A percentile compares a stretch with the other conserved stretches of the same genome.
These are phyloP conservation scores for Bipolaris victoriae DNA, from an alignment of 2,329 filamentous ascomycete species.

Conservation along the genomic window DNA sequence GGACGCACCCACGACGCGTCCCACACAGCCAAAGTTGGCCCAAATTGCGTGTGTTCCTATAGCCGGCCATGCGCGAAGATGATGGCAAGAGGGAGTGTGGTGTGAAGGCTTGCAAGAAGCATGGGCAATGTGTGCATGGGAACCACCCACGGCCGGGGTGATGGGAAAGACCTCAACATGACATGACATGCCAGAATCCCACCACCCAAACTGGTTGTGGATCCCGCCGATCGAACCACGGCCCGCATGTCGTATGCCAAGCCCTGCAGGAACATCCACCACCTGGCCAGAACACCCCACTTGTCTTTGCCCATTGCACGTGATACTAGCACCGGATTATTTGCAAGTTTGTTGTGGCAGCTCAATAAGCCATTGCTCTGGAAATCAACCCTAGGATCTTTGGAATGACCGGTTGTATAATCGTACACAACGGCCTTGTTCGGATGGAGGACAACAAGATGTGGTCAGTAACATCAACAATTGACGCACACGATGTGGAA, in stretches of 20 bases:
- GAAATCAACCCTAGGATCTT: background rate
- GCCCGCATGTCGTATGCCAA: conserved; percentile 28
- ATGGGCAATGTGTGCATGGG: conserved; percentile 6
- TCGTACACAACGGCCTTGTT: conserved; percentile 2
- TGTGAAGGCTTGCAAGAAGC: conserved; percentile 1
- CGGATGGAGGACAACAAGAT: background rate
- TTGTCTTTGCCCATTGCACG: conserved; percentile 1
- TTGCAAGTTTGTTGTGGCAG: too few relatives aligned
- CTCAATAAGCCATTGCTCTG: background rate
- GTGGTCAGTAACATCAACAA: background rate
- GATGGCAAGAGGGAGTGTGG: background rate
- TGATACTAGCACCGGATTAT: background rate
- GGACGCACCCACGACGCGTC: conserved; percentile 33
- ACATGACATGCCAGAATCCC: conserved; percentile 29
- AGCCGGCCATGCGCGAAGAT: conserved; percentile 32
- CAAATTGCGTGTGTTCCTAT: conserved; percentile 31
- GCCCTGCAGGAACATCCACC: conserved; percentile 27
- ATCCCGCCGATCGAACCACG: conserved; percentile 19
- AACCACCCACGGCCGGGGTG: conserved; percentile 27
- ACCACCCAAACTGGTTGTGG: conserved; percentile 25
- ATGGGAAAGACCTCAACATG: conserved; percentile 37
- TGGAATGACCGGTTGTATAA: background rate
- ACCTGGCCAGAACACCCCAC: background rate
- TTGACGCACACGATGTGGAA: background rate
- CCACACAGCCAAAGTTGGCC: conserved; percentile 37